Percentiles rank a stretch among this genome's conserved stretches.
phyloP scores from a whole-genome alignment of 225 moss, liverwort and hornwort species.

The Marchantia paleacea region DNA sequence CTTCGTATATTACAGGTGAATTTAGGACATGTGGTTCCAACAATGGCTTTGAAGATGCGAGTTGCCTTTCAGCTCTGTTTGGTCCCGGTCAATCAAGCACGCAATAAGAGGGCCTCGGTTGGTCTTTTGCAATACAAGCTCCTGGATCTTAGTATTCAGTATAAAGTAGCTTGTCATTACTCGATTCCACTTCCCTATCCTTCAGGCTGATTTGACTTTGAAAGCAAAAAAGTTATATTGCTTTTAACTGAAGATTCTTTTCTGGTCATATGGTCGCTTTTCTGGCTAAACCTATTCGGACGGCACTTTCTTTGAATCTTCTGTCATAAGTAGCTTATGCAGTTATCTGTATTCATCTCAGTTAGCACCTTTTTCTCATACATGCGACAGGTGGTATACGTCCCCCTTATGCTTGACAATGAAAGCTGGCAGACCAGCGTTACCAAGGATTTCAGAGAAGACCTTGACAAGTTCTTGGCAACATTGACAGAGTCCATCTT shows the following conservation, averaged over 20 bases:
- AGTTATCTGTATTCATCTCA: background rate
- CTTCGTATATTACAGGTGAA: constrained; percentile 58
- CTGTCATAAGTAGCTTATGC: background rate
- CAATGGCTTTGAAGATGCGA: background rate
- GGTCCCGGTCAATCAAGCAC: background rate
- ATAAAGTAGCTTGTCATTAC: too few species aligned
- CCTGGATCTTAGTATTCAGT: background rate
- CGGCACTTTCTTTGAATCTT: background rate
- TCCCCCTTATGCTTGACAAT: constrained; percentile 61
- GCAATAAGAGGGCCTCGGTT: background rate
- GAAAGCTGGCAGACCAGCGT: constrained; percentile 55
- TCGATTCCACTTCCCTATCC: too few species aligned
- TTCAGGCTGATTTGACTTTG: too few species aligned
- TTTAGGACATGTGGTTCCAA: background rate
- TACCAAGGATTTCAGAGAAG: constrained; percentile 75
- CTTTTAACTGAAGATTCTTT: too few species aligned
- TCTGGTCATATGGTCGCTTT: too few species aligned
- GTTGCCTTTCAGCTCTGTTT: background rate
- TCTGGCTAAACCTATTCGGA: too few species aligned
- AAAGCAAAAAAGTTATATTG: too few species aligned
- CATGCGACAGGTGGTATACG: constrained; percentile 51
- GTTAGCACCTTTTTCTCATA: background rate
- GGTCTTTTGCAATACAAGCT: too few species aligned
- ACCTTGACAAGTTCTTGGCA: constrained; percentile 63
- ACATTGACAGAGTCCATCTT: constrained; percentile 69